Evolutionary conservation across 768 basidiomycete species (phyloP).

Genomic region (Hortiboletus campestris): DNA sequence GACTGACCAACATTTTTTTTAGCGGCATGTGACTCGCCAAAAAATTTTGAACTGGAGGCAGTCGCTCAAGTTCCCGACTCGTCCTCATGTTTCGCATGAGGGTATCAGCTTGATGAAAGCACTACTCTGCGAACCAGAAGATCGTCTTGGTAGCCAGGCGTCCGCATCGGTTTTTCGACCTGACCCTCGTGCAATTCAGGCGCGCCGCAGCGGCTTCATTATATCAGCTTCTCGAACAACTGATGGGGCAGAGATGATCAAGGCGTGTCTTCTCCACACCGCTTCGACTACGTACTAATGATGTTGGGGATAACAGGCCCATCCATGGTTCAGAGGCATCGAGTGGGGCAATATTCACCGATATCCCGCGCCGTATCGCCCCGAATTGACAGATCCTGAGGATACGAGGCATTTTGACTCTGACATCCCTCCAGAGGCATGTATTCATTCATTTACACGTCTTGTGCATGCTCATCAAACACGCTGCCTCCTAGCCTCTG

Average conservation of each 20-base stretch:
- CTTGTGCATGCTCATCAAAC: slow-evolving; percentile 29
- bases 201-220: slow-evolving; percentile 70
- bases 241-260: slow-evolving; percentile 90
- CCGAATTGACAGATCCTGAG: slow-evolving; percentile 74
- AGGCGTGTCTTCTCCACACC: slow-evolving; percentile 46
- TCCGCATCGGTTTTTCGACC: slow-evolving; percentile 68
- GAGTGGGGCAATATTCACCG: slow-evolving; percentile 88
- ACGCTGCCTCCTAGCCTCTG: slow-evolving; percentile 60
- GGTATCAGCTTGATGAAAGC: slow-evolving; percentile 85
- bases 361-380: slow-evolving; percentile 84
- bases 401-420: slow-evolving; percentile 96
- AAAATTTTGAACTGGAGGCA: slow-evolving; percentile 97
- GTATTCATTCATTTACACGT: slow-evolving; percentile 29
- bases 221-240: slow-evolving; percentile 51
- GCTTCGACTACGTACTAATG: slow-evolving; percentile 19
- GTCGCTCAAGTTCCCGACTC: slow-evolving; percentile 80
- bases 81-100: slow-evolving; percentile 82
- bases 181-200: slow-evolving; percentile 72
- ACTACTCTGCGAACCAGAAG: slow-evolving; percentile 93
- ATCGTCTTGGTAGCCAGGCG: slow-evolving; percentile 80
- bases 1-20: slow-evolving; percentile 14
- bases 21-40: slow-evolving; percentile 93
- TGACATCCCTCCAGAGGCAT: slow-evolving; percentile 89
- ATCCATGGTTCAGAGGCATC: slow-evolving; percentile 89
- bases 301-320: slow-evolving; percentile 47